Base-by-base conservation (phyloP, 2,329 filamentous ascomycete genomes). In the Colletotrichum camelliae region DNA sequence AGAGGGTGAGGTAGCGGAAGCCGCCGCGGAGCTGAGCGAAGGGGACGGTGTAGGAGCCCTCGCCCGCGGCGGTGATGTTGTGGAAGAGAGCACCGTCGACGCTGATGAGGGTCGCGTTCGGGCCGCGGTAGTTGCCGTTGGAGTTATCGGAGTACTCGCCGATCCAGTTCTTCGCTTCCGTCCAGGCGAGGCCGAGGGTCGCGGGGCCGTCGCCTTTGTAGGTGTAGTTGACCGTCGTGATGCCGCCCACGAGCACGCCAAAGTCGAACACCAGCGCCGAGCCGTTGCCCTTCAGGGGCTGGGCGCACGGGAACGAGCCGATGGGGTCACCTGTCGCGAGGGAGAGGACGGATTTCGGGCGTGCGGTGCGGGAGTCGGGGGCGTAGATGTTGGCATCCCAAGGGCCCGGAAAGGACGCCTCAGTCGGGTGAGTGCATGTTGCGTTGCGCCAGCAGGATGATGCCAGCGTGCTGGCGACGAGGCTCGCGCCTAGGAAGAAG, bases 311-410 rank as follows among this genome's bases (percentile, higher is more conserved):
- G 80, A 85, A 84, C 55, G 77, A 35, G 7, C 80, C 81, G 79
- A 83, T 83, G 70, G 74, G 75, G 48, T 77, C 81, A 62, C 79
- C 83, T 70, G 79, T 84, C 5, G 78, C 79, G 2, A 83, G 80
- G 5, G 84, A 84, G 5, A 89, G 83, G 24, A 88, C 83, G 18
- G 82, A 85, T 58, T 81, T 81, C 1, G 91, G 91, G 5, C 80
- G 79, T 4, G 91, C 85, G 6, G 81, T 89, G 43, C 91, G 85
- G 4, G 89, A 89, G 7, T 83, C 71, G 1, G 91, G 90, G 2
- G 91, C 88, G 77, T 88, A 91, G 65, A 90, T 92, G 78, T 91
- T 89, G 1, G 85, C 81, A 37, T 93, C 88, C 91, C 91, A 93
- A 18, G 83, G 82, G 1, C 91, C 91, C 3, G 87, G 85, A 76